phyloP scores from a whole-genome alignment of 306 rosid genomes.

The Senna siamea region DNA sequence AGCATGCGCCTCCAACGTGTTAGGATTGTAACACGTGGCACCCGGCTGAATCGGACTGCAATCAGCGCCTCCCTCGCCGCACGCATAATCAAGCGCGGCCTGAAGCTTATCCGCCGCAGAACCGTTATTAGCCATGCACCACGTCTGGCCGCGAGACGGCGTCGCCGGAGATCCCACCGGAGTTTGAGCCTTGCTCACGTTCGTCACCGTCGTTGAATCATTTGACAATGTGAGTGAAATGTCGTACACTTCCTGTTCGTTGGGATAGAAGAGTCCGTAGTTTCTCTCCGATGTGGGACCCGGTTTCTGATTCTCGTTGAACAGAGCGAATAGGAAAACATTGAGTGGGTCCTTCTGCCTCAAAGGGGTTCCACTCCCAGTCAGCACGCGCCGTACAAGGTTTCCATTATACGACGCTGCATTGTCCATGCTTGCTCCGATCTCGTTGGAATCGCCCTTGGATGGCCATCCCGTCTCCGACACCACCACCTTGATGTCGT shows the following conservation, averaged over 20 bases:
- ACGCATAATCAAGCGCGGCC: conserved; percentile 59
- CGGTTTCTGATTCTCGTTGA: conserved; percentile 56
- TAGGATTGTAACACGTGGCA: conserved; percentile 63
- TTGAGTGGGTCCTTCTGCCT: conserved; percentile 43
- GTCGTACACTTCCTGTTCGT: conserved; percentile 47
- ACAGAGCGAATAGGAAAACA: conserved; percentile 58
- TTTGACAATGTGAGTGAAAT: conserved; percentile 38
- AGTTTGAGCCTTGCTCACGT: conserved; percentile 43
- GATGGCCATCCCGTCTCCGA: conserved; percentile 77
- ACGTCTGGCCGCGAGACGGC: conserved; percentile 31
- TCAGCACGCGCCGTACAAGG: conserved; percentile 50
- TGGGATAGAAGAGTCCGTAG: conserved; percentile 63
- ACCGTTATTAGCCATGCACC: conserved; percentile 69
- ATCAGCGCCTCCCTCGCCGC: conserved; percentile 68
- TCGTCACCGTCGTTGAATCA: not conserved
- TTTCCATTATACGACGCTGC: conserved; percentile 72
- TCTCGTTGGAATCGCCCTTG: conserved; percentile 55
- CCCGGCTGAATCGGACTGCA: conserved; percentile 59
- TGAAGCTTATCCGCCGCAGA: conserved; percentile 49
- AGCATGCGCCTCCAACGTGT: conserved; percentile 64
- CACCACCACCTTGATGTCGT: conserved; percentile 50
- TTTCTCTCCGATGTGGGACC: conserved; percentile 71
- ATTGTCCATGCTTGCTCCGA: conserved; percentile 50
- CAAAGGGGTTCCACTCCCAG: conserved; percentile 54
- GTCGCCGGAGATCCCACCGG: conserved; percentile 35